Evolutionary conservation across 2,329 filamentous ascomycete species (phyloP), one percentile per base, ranked within the genome.

Genomic region (Colletotrichum sidae): DNA sequence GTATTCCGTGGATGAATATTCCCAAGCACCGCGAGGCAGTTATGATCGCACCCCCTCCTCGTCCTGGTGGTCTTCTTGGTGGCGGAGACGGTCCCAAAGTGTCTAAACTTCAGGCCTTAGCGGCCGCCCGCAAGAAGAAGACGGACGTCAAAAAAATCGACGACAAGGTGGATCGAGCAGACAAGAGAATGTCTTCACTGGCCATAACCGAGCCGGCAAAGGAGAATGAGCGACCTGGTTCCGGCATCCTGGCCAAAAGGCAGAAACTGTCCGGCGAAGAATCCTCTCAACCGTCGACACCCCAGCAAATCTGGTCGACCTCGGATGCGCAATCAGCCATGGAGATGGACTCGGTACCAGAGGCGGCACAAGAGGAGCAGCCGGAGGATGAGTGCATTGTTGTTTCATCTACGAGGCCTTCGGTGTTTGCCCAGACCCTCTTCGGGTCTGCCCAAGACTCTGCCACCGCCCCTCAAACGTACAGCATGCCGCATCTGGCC

Each of bases 81-180:
- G 96, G 96, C 39, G 85, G 88, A 2, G 85, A 87, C 52, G 79
- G 80, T 11, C 84, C 87, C 3, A 96, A 94, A 73, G 85, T 92
- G 77, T 97, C 95, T 6, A 99, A 99, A 73, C 83, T 99, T 50
- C 95, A 97, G 71, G 93, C 93, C 52, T 82, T 99, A 46, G 94
- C 95, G 55, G 93, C 93, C 39, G 91, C 92, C 58, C 86, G 94
- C 35, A 94, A 94, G 75, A 94, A 92, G 78, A 97, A 94, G 77
- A 89, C 89, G 37, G 89, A 90, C 44, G 89, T 86, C 70, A 81
- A 76, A 51, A 63, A 70, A 2, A 42, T 55, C 6, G 72, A 76
- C 47, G 72, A 76, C 42, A 70, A 71, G 25, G 69, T 71, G 69
- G 69, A 49, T 10, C 52, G 50, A 56, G 56, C 55, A 75, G 78